phyloP scores from a whole-genome alignment of 2,329 filamentous ascomycete genomes.

The Arthrobotrys musiformis region DNA sequence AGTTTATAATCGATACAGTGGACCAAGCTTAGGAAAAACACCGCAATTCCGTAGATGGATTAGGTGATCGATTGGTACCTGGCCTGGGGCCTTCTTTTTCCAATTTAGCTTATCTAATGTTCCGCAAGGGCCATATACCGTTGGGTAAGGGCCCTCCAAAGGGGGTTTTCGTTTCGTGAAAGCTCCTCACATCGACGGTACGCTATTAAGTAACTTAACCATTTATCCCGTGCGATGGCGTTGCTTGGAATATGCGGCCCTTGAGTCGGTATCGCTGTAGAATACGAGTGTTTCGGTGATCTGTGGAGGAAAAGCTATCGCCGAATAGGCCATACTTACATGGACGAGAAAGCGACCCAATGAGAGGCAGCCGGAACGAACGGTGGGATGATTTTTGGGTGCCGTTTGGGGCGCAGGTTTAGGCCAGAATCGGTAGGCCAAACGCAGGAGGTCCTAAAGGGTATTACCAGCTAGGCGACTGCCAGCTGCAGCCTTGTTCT shows the following conservation, averaged over 20 bases:
- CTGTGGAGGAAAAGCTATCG: conserved; percentile 34
- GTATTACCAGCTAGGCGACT: conserved; percentile 25
- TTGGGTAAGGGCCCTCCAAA: conserved; percentile 45
- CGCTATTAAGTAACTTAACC: conserved; percentile 51
- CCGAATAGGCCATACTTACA: conserved; percentile 54
- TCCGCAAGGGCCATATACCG: conserved; percentile 19
- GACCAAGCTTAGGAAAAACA: no score
- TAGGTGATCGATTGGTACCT: conserved; percentile 29
- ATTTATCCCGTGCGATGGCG: conserved; percentile 29
- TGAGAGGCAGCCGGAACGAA: conserved; percentile 26
- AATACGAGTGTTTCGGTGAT: conserved; percentile 17
- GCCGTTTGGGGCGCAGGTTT: conserved; percentile 34
- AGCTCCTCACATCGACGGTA: conserved; percentile 40
- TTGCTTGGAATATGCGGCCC: conserved; percentile 39
- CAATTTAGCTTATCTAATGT: conserved; percentile 40
- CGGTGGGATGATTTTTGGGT: conserved; percentile 48
- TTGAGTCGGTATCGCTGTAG: not conserved
- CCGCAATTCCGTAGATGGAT: conserved; percentile 29
- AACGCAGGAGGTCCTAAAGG: conserved; percentile 45
- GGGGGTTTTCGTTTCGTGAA: conserved; percentile 20
- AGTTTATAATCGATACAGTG: no score
- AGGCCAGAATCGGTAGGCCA: conserved; percentile 47
- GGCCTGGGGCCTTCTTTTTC: no score
- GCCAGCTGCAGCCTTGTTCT: conserved; percentile 33
- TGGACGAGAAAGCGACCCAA: conserved; percentile 19